Evolutionary conservation across 2,329 filamentous ascomycete species (phyloP).

Genomic region (Colletotrichum plurivorum): DNA sequence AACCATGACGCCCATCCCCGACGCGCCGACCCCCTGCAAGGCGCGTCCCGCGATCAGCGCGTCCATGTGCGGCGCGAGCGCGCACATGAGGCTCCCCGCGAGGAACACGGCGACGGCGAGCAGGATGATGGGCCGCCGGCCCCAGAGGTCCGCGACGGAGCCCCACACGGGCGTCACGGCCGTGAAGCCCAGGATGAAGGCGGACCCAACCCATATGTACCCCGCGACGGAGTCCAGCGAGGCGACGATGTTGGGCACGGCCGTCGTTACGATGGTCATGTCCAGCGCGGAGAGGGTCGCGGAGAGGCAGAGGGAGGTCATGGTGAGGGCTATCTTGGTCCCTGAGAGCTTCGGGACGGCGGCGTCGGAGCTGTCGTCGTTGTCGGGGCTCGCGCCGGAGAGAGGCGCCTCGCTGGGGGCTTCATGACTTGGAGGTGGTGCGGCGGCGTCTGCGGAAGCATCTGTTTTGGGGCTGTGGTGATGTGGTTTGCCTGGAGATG

Average conservation of each 20-base stretch:
- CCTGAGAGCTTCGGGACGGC: conserved; percentile 11
- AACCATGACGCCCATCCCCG: conserved; percentile 61
- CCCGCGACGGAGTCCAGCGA: conserved; percentile 53
- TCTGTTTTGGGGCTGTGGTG: neutral
- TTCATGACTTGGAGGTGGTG: neutral
- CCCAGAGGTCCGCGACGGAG: conserved; percentile 63
- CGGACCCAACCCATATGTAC: conserved; percentile 61
- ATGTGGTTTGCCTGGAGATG: too few species aligned
- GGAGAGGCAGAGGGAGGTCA: conserved; percentile 48
- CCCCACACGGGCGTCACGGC: conserved; percentile 44
- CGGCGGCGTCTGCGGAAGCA: neutral
- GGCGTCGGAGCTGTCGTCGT: neutral
- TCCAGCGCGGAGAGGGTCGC: conserved; percentile 63
- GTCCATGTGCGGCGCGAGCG: conserved; percentile 55
- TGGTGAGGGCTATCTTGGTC: conserved; percentile 49
- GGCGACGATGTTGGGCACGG: conserved; percentile 61
- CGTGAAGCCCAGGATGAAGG: conserved; percentile 65
- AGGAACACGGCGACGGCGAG: conserved; percentile 57
- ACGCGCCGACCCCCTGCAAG: conserved; percentile 62
- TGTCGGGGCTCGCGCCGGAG: neutral
- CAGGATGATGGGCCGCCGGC: conserved; percentile 55
- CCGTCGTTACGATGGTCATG: conserved; percentile 66
- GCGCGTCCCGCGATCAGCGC: conserved; percentile 58
- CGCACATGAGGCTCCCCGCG: conserved; percentile 68
- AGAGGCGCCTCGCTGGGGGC: neutral